Evolutionary conservation across 2,329 filamentous ascomycete genomes (phyloP), one percentile per base, ranked within the genome.

Genomic region (Cladosporium colombiae): DNA sequence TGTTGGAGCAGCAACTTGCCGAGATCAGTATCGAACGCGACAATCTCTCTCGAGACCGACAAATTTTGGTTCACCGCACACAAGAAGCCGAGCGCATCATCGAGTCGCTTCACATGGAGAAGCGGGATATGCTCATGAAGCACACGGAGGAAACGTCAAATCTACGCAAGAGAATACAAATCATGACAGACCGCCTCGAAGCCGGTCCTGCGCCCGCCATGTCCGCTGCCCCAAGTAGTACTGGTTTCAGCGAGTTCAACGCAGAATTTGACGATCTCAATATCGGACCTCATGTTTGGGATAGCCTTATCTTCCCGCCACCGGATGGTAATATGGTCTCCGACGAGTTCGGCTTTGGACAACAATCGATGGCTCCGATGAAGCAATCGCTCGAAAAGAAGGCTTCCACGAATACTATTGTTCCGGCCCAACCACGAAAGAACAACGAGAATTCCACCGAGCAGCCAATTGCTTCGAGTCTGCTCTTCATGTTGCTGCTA

Each of bases 401-500:
- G 46, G 56, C 70, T 27, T 68, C 73, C 11, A 64, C 66, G 1
- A 68, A 31, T 52, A 69, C 68, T 25, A 66, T 70, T 27, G 65
- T 69, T 5, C 69, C 68, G 40, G 40, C 50, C 2, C 82, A 70
- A 84, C 25, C 50, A 16, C 82, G 70, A 84, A 88, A 68, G 23
- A 63, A 60, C 70, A 73, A 69, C 74, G 71, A 74, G 3, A 52
- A 37, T 40, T 55, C 71, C 68, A 62, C 68, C 37, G 83, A 84
- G 66, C 81, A 83, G 66, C 85, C 89, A 68, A 89, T 92, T 71
- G 91, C 93, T 73, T 91, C 92, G 61, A 87, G 92, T 74, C 81
- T 98, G 73, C 85, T 98, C 78, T 90, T 94, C 79, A 96, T 97
- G 92, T 91, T 97, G 72, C 91, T 99, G 75, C 90, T 99, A 64